Conservation (phyloP, 1,284 basidiomycete species). For the Veloboletus limbatus region DNA sequence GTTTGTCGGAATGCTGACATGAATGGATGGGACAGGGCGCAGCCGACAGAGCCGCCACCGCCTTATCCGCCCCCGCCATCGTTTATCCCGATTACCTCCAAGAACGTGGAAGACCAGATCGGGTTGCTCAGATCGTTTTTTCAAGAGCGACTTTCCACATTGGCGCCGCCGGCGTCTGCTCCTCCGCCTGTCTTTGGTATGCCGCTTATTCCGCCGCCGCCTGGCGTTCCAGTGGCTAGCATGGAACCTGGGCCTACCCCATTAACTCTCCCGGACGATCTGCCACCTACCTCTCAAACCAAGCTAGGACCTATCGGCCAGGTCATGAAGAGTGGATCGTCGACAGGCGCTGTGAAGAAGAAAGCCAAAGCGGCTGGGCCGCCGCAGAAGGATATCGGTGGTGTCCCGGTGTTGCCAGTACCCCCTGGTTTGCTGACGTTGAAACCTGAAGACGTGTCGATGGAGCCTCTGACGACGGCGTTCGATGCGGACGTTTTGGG, state of each 20-base stretch:
- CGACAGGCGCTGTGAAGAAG: slow-evolving; percentile 46
- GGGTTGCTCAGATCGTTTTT: slow-evolving; percentile 83
- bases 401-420: slow-evolving; percentile 16
- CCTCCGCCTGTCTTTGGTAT: slow-evolving; percentile 17
- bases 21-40: slow-evolving; percentile 42
- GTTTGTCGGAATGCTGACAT: slow-evolving; percentile 7
- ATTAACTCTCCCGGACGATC: slow-evolving; percentile 51
- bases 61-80: slow-evolving; percentile 86
- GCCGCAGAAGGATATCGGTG: slow-evolving; percentile 17
- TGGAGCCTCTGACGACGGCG: slow-evolving; percentile 19
- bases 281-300: slow-evolving; percentile 50
- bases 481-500: slow-evolving; percentile 8
- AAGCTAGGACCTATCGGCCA: slow-evolving; percentile 79
- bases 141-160: slow-evolving; percentile 50
- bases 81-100: slow-evolving; percentile 67
- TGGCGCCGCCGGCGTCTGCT: slow-evolving; percentile 30
- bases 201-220: slow-evolving; percentile 16
- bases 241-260: slow-evolving; percentile 2
- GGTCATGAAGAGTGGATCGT: slow-evolving; percentile 43
- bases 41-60: slow-evolving; percentile 73
- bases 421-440: slow-evolving; percentile 24
- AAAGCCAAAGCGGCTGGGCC: slow-evolving; percentile 25
- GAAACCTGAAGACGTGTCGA: slow-evolving; percentile 25
- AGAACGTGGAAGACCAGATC: slow-evolving; percentile 73
- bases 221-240: slow-evolving; percentile 8